These are phyloP conservation scores for Oenanthe javanica DNA, from an alignment of 140 eudicot genomes.

Conservation along the genomic window DNA sequence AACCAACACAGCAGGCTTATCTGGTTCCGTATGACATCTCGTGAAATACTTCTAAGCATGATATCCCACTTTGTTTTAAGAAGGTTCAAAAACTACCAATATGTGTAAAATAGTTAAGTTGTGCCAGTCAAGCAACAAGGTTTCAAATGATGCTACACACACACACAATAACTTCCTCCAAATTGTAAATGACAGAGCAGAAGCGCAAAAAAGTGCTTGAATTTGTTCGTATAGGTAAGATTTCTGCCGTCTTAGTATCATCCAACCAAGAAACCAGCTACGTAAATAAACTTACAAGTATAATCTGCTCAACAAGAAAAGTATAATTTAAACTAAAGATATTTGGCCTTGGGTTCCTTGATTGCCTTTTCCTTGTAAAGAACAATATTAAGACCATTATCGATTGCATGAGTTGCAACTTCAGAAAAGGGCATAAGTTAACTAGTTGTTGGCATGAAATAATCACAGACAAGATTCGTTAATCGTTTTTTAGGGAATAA, in stretches of 20 bases:
- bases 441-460: not conserved
- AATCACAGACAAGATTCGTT: not conserved
- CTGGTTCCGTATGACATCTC: not conserved
- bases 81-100: not conserved
- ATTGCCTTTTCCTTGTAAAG: not conserved
- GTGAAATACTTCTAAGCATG: not conserved
- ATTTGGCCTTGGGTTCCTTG: not conserved
- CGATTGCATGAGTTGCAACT: not conserved
- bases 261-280: not conserved
- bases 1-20: not conserved
- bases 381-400: not conserved
- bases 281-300: not conserved
- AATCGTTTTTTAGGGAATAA: not conserved
- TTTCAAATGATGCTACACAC: not conserved
- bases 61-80: not conserved
- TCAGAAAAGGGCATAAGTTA: not conserved
- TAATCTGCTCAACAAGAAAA: not conserved
- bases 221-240: not conserved
- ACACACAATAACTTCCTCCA: not conserved
- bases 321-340: not conserved
- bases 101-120: not conserved
- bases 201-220: not conserved
- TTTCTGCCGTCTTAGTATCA: not conserved
- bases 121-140: not conserved
- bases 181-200: not conserved